These are phyloP conservation scores for Coprinellus micaceus DNA, from an alignment of 768 basidiomycete species.

Conservation along the genomic window DNA sequence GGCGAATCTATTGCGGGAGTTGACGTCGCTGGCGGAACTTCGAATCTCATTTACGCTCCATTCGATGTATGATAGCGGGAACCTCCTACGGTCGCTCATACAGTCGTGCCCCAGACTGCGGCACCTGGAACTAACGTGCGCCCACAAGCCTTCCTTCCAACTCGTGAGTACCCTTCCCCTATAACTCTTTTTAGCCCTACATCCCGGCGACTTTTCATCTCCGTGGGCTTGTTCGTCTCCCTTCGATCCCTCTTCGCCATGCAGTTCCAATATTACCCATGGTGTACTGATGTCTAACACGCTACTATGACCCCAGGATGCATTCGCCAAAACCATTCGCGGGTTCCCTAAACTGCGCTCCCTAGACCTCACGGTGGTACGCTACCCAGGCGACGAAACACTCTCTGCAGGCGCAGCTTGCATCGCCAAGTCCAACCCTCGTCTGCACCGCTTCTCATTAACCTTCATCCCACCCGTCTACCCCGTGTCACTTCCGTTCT, in stretches of 20 bases:
- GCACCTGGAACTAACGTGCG: constrained; percentile 63
- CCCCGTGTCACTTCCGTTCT: constrained; percentile 47
- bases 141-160: constrained; percentile 68
- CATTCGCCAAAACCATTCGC: constrained; percentile 60
- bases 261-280: not conserved
- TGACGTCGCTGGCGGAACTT: constrained; percentile 54
- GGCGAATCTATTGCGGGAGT: constrained; percentile 52
- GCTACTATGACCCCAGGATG: constrained; percentile 36
- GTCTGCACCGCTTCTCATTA: constrained; percentile 59
- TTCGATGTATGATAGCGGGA: constrained; percentile 70
- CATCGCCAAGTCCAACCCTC: constrained; percentile 64
- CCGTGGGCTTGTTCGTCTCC: not conserved
- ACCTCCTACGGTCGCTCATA: constrained; percentile 63
- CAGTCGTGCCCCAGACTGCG: constrained; percentile 61
- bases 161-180: constrained; percentile 43
- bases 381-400: constrained; percentile 60
- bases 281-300: not conserved
- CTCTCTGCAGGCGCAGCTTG: constrained; percentile 56
- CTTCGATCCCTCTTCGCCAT: too few species aligned
- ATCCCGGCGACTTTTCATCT: not conserved
- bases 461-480: constrained; percentile 57
- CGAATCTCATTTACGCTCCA: constrained; percentile 67
- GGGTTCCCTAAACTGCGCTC: constrained; percentile 61
- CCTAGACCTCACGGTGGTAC: constrained; percentile 62
- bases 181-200: not conserved